Evolutionary conservation across 176 grass and related monocot genomes (phyloP).

Genomic region (Triticum timopheevii): DNA sequence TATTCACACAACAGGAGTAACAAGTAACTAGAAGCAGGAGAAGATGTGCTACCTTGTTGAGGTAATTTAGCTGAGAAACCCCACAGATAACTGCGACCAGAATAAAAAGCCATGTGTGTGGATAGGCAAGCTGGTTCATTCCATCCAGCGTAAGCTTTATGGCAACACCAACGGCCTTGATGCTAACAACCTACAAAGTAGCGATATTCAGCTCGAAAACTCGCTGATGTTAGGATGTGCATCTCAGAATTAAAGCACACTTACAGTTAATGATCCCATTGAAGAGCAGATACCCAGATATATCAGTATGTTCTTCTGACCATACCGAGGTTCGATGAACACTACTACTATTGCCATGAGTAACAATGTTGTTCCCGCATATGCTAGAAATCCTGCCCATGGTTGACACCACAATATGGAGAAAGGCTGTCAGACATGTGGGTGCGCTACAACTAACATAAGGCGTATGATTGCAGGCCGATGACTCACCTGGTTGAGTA

Average conservation of each 20-base stretch:
- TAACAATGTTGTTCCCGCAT: conserved; percentile 53
- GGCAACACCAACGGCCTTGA: conserved; percentile 94
- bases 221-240: not conserved
- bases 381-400: conserved; percentile 75
- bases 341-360: conserved; percentile 54
- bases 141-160: conserved; percentile 92
- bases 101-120: conserved; percentile 87
- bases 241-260: conserved; percentile 12
- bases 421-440: conserved; percentile 9
- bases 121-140: conserved; percentile 77
- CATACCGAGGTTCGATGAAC: conserved; percentile 84
- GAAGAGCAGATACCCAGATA: conserved; percentile 94
- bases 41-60: conserved; percentile 72
- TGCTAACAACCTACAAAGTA: conserved; percentile 77
- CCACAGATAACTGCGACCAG: conserved; percentile 71
- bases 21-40: not conserved
- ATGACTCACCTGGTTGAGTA: conserved; percentile 67
- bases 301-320: conserved; percentile 90
- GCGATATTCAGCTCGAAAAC: not conserved
- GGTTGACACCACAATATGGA: conserved; percentile 16
- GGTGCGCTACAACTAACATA: not conserved
- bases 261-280: conserved; percentile 95
- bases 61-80: conserved; percentile 92
- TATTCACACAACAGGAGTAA: not conserved
- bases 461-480: not conserved